Percentiles rank a stretch among this genome's conserved stretches.
phyloP scores from a whole-genome alignment of 352 stramenopile species.

The Pythium plurisporium region DNA sequence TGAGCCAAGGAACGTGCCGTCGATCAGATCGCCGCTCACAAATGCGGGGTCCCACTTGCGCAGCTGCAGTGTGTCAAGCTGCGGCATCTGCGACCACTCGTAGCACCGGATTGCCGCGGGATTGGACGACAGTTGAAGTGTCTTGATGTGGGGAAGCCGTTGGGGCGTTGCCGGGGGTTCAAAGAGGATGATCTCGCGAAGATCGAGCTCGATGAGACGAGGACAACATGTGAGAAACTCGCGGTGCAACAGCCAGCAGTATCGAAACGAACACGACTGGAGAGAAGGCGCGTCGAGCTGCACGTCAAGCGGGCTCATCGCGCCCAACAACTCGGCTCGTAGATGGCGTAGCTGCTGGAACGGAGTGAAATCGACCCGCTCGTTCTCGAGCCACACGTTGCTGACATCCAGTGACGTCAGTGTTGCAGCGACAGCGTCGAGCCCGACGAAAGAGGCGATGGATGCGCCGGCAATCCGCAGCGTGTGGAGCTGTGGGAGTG shows the following conservation, averaged over 20 bases:
- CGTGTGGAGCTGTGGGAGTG: conserved; percentile 1
- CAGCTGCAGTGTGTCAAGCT: background rate
- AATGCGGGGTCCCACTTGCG: conserved; percentile 6
- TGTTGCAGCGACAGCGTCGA: background rate
- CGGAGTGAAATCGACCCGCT: background rate
- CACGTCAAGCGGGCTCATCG: background rate
- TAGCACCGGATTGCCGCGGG: background rate
- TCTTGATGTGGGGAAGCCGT: background rate
- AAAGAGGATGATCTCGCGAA: conserved; percentile 1
- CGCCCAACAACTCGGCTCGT: background rate
- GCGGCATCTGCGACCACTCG: background rate
- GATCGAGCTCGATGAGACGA: background rate
- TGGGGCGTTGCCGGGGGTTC: background rate
- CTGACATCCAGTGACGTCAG: conserved; percentile 2
- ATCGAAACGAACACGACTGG: conserved; percentile 1
- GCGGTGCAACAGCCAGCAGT: conserved; percentile 5
- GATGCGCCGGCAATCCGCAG: background rate
- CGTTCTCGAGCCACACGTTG: conserved; percentile 6
- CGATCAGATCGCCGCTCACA: background rate
- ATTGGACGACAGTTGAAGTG: conserved; percentile 1
- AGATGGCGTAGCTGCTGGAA: background rate
- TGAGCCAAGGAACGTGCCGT: background rate
- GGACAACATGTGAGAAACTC: conserved; percentile 1
- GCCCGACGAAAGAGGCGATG: background rate
- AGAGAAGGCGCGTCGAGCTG: background rate